phyloP scores from a whole-genome alignment of 2,329 filamentous ascomycete species.

The Helminthosporium solani region DNA sequence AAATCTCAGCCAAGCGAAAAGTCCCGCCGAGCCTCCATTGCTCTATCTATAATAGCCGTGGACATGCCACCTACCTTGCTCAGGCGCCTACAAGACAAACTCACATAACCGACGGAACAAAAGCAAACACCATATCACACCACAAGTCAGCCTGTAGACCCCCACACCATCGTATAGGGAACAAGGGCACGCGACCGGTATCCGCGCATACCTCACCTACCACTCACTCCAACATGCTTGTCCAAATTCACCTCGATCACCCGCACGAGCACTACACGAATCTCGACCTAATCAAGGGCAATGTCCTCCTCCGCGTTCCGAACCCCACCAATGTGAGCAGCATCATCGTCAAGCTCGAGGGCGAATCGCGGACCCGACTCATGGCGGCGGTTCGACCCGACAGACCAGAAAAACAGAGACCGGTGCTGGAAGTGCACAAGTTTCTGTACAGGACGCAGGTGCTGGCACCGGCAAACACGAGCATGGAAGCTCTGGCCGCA shows the following conservation, averaged over 20 bases:
- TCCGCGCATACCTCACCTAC: background rate
- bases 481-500: conserved; percentile 40
- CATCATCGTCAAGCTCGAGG: conserved; percentile 80
- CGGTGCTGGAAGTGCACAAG: conserved; percentile 55
- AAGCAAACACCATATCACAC: conserved; percentile 1
- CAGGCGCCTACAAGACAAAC: conserved; percentile 17
- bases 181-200: too few species aligned
- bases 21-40: background rate
- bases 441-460: conserved; percentile 72
- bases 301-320: conserved; percentile 47
- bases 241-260: conserved; percentile 65
- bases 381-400: conserved; percentile 49
- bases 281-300: conserved; percentile 69
- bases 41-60: conserved; percentile 14
- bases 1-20: conserved; percentile 3
- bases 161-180: too few species aligned
- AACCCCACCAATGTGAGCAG: conserved; percentile 49
- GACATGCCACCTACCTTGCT: conserved; percentile 24
- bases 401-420: conserved; percentile 46
- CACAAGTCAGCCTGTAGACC: background rate
- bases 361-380: conserved; percentile 71
- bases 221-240: conserved; percentile 41
- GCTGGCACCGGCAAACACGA: conserved; percentile 64
- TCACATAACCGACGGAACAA: conserved; percentile 12
- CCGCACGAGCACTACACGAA: conserved; percentile 75